These are phyloP conservation scores for Cyberlindnera veronae DNA, from an alignment of 805 yeast genomes.

Conservation along the genomic window DNA sequence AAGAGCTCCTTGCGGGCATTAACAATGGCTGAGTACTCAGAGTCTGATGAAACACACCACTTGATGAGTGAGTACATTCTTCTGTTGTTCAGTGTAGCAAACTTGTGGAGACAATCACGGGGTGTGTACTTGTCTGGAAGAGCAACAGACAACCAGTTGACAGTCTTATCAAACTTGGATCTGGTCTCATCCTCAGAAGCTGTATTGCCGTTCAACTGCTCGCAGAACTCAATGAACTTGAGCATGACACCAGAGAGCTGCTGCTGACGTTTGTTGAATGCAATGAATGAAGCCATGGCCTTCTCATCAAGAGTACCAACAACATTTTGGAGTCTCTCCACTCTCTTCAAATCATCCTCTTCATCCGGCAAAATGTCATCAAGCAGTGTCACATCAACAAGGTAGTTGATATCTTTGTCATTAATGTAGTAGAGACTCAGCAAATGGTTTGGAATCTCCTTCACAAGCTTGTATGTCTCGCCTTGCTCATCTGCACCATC, in stretches of 20 bases:
- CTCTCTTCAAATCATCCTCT: constrained; percentile 42
- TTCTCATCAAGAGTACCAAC: constrained; percentile 49
- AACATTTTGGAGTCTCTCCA: constrained; percentile 49
- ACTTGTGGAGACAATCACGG: constrained; percentile 46
- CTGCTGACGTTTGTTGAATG: constrained; percentile 66
- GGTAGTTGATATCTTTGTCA: constrained; percentile 59
- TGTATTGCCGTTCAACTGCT: constrained; percentile 36
- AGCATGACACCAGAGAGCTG: constrained; percentile 50
- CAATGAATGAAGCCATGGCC: constrained; percentile 60
- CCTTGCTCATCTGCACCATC: constrained; percentile 17
- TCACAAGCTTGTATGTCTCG: constrained; percentile 30
- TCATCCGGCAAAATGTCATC: constrained; percentile 61
- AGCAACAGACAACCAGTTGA: constrained; percentile 57
- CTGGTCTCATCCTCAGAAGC: constrained; percentile 24
- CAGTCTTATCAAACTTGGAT: constrained; percentile 47
- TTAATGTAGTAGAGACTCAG: constrained; percentile 71
- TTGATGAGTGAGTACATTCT: constrained; percentile 55
- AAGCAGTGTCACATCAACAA: constrained; percentile 58
- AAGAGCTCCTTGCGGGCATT: constrained; percentile 64
- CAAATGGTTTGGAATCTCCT: constrained; percentile 58
- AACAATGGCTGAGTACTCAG: constrained; percentile 56
- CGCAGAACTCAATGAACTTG: constrained; percentile 48
- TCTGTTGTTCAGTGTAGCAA: constrained; percentile 53
- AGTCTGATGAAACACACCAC: constrained; percentile 50
- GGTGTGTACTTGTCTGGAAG: constrained; percentile 53